A percentile compares a stretch with the other conserved stretches of the same genome.
phyloP scores from a whole-genome alignment of 148 eudicot genomes.

The Euryodendron excelsum region DNA sequence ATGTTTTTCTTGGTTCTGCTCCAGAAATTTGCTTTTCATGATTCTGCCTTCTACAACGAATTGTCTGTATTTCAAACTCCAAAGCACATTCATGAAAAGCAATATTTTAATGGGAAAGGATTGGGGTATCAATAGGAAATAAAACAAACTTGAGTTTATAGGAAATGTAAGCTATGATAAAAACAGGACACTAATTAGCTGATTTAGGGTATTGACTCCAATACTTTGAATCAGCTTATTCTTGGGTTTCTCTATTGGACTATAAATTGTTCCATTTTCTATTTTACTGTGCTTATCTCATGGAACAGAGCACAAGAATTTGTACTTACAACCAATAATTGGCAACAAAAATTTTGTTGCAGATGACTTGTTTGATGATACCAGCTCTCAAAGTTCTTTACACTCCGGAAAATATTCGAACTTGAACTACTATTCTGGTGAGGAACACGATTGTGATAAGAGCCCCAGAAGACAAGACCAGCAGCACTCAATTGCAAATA shows the following conservation, averaged over 20 bases:
- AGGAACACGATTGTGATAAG: slow-evolving; percentile 22
- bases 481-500: neutral
- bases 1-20: neutral
- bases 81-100: neutral
- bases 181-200: no score
- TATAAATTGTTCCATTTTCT: neutral
- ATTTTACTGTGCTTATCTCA: neutral
- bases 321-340: neutral
- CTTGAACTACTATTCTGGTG: slow-evolving; percentile 34
- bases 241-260: neutral
- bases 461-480: slow-evolving; percentile 21
- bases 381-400: slow-evolving; percentile 47
- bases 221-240: no score
- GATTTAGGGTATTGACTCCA: no score
- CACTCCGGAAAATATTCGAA: slow-evolving; percentile 41
- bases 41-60: neutral
- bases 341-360: slow-evolving; percentile 17
- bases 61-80: neutral
- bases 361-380: slow-evolving; percentile 47
- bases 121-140: neutral
- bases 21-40: neutral
- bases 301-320: neutral
- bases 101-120: neutral
- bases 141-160: neutral
- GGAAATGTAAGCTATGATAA: neutral